phyloP scores from a whole-genome alignment of 2,329 filamentous ascomycete genomes.

The Stylonectria norvegica region DNA sequence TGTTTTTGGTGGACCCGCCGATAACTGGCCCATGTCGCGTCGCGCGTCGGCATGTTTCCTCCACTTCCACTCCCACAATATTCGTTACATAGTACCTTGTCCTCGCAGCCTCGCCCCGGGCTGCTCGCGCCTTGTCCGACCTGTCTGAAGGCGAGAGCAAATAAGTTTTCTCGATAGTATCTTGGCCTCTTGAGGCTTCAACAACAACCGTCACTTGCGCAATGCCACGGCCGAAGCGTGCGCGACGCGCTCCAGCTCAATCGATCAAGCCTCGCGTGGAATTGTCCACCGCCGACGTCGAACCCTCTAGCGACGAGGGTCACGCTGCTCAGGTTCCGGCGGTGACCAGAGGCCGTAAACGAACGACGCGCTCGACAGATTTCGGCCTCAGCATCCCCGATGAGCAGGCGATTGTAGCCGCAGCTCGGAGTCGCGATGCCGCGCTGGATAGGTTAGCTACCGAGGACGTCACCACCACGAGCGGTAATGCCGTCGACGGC shows the following conservation, averaged over 20 bases:
- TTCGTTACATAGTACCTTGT: no score
- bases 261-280: conserved; percentile 18
- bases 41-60: conserved; percentile 29
- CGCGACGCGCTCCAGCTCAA: conserved; percentile 26
- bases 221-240: conserved; percentile 31
- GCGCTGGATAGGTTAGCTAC: conserved; percentile 36
- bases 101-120: no score
- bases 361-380: conserved; percentile 23
- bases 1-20: conserved; percentile 15
- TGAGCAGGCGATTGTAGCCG: conserved; percentile 24
- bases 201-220: no score
- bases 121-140: no score
- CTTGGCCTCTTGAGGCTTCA: neutral
- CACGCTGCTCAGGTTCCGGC: conserved; percentile 12
- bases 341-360: conserved; percentile 20
- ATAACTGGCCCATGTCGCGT: conserved; percentile 24
- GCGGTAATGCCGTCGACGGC: conserved; percentile 25
- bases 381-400: conserved; percentile 21
- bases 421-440: conserved; percentile 33
- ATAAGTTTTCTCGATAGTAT: neutral
- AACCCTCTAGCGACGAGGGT: conserved; percentile 14
- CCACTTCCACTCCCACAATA: conserved; percentile 2
- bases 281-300: conserved; percentile 17
- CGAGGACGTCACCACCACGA: conserved; percentile 32
- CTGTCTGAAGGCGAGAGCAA: conserved; percentile 4